Conservation (phyloP, 1,284 basidiomycete species). For the Amylostereum areolatum region DNA sequence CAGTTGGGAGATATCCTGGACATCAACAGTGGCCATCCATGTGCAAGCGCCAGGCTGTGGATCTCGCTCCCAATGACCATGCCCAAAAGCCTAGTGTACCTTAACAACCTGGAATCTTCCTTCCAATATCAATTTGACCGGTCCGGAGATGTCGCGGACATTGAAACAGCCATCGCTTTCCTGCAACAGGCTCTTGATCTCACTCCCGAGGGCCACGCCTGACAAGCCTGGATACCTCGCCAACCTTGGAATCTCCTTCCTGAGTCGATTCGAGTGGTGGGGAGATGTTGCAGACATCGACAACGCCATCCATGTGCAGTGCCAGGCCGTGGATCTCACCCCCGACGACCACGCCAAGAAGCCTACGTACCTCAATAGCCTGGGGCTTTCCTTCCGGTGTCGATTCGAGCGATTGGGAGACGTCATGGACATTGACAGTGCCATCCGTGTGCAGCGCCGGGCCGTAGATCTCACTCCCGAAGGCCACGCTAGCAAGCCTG, state of each 20-base stretch:
- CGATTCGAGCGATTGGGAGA: slow-evolving; percentile 15
- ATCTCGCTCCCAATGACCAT: background rate
- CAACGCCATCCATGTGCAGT: background rate
- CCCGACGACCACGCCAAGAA: slow-evolving; percentile 1
- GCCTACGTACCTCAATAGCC: slow-evolving; percentile 13
- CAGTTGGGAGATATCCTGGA: background rate
- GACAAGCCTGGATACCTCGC: background rate
- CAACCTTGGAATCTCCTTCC: background rate
- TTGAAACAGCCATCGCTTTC: background rate
- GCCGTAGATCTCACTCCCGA: background rate
- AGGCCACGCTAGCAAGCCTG: background rate
- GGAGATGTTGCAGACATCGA: background rate
- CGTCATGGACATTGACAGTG: slow-evolving; percentile 19
- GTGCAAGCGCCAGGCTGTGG: background rate
- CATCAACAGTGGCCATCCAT: background rate
- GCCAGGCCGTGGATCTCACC: background rate
- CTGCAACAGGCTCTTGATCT: background rate
- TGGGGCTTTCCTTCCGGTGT: slow-evolving; percentile 21
- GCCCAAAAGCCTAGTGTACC: background rate
- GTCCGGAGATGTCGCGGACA: background rate
- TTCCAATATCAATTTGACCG: background rate
- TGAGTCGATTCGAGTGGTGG: background rate
- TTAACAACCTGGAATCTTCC: background rate
- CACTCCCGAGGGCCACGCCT: background rate
- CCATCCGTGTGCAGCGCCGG: background rate